These are phyloP conservation scores for Panaeolus papilionaceus DNA, from an alignment of 768 basidiomycete species.

Conservation along the genomic window DNA sequence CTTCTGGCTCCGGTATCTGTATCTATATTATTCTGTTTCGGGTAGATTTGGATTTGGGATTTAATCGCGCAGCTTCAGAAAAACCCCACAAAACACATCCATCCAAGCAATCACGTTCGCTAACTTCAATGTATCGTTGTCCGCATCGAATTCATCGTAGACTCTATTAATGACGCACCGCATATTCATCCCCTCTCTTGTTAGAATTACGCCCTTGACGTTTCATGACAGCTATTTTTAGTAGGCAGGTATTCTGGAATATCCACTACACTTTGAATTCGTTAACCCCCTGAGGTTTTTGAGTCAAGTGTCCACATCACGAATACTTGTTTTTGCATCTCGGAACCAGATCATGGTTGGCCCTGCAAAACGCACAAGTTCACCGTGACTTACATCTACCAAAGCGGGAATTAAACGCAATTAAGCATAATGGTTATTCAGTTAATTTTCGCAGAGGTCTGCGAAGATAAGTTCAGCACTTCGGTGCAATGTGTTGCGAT, in stretches of 20 bases:
- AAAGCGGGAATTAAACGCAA: background rate
- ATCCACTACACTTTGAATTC: background rate
- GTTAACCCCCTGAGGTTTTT: too few species aligned
- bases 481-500: background rate
- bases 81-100: background rate
- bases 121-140: constrained; percentile 2
- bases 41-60: background rate
- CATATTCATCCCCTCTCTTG: background rate
- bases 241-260: constrained; percentile 12
- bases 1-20: background rate
- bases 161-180: background rate
- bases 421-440: background rate
- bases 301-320: background rate
- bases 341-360: too few species aligned
- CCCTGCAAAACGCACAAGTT: background rate
- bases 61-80: background rate
- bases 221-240: background rate
- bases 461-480: background rate
- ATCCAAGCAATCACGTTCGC: background rate
- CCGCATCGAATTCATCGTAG: constrained; percentile 1
- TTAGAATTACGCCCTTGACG: background rate
- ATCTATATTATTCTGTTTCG: constrained; percentile 4
- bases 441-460: background rate
- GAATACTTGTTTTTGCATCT: background rate
- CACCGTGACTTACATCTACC: background rate